Base-by-base conservation (phyloP, 805 yeast genomes). In the Cyberlindnera meyerae region DNA sequence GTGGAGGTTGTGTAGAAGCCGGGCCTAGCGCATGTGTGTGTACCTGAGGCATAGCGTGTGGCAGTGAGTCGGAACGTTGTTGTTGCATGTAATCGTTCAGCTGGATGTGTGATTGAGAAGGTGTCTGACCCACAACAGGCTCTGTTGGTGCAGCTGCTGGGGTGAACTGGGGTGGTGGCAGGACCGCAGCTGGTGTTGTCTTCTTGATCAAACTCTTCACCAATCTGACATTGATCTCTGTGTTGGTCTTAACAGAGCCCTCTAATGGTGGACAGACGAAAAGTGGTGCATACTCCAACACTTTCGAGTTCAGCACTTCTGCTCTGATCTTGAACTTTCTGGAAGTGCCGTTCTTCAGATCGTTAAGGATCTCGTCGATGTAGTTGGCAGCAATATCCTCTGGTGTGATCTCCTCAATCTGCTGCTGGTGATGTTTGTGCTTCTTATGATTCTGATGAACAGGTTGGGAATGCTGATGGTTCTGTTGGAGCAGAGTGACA, bases 301-400 rank as follows among this genome's bases (percentile, higher is more conserved):
- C 28, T 2, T 18, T 15, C 5, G 31, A 34, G 4, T 20, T 34
- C 18, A 37, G 27, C 4, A 29, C 30, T 7, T 38, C 41, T 7
- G 37, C 18, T 18, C 24, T 37, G 22, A 40, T 14, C 17, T 24
- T 24, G 27, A 27, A 39, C 14, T 30, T 30, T 11, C 24, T 15
- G 8, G 31, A 26, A 0, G 57, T 58, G 33, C 55, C 63, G 18
- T 62, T 59, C 47, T 52, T 63, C 45, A 77, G 60, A 18, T 31
- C 36, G 13, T 16, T 28, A 11, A 73, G 54, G 17, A 73, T 65
- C 26, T 70, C 69, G 32, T 73, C 77, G 42, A 75, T 59, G 42
- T 74, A 72, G 35, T 62, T 58, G 5, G 63, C 58, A 5, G 78
- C 73, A 24, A 68, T 57, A 24, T 61, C 60, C 43, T 70, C 74